Percentiles rank a stretch among this genome's conserved stretches.
Conservation (phyloP, 2,329 filamentous ascomycete species). For the Calycina herbarum region DNA sequence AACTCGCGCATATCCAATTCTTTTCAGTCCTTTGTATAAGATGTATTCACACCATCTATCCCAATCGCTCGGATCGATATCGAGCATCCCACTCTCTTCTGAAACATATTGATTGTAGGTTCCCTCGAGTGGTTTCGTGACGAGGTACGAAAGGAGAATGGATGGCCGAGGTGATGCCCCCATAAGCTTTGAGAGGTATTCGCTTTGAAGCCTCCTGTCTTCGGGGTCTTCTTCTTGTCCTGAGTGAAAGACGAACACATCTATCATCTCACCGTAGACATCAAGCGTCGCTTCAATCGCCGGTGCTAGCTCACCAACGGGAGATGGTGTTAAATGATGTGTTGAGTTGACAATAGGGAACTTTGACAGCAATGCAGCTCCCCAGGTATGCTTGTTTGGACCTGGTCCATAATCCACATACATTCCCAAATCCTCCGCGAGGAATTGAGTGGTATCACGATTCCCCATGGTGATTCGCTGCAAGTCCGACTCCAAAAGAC, state of each 20-base stretch:
- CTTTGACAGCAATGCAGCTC: constrained; percentile 86
- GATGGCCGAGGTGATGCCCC: constrained; percentile 75
- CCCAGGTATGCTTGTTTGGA: constrained; percentile 99
- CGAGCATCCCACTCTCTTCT: constrained; percentile 83
- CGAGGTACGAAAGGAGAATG: constrained; percentile 87
- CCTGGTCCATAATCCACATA: constrained; percentile 97
- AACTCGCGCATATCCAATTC: constrained; percentile 86
- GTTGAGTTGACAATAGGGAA: constrained; percentile 98
- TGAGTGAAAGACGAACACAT: constrained; percentile 98
- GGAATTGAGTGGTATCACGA: constrained; percentile 89
- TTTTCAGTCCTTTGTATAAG: constrained; percentile 82
- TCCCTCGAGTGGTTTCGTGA: constrained; percentile 84
- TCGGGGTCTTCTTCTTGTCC: constrained; percentile 96
- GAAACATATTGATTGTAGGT: constrained; percentile 98
- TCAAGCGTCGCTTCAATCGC: constrained; percentile 96
- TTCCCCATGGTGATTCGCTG: constrained; percentile 99
- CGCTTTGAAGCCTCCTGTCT: constrained; percentile 80
- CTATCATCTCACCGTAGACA: constrained; percentile 84
- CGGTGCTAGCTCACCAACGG: constrained; percentile 90
- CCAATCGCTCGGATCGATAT: constrained; percentile 91
- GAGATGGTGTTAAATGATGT: constrained; percentile 90
- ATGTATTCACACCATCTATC: constrained; percentile 99
- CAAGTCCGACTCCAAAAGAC: constrained; percentile 88
- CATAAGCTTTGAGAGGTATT: constrained; percentile 89
- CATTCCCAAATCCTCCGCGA: constrained; percentile 97